Evolutionary conservation across 1,284 basidiomycete genomes (phyloP).

Genomic region (Pterulicium gracile): DNA sequence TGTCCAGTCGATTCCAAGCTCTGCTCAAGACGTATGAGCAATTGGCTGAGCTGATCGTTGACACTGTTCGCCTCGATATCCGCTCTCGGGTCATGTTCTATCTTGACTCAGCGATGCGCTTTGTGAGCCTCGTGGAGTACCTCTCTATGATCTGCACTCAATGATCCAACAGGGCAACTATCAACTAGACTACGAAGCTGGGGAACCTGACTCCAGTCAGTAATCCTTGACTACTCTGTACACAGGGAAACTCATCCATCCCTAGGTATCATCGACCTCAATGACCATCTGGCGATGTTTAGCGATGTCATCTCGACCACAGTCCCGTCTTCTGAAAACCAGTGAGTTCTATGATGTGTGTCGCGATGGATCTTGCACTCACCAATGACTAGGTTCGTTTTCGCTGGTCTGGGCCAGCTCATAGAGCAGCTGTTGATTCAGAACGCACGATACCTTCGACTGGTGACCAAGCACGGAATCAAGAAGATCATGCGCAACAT

Average conservation of each 20-base stretch:
- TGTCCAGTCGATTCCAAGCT: conserved; percentile 75
- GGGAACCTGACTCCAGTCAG: conserved; percentile 79
- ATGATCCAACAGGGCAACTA: conserved; percentile 62
- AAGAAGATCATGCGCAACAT: conserved; percentile 89
- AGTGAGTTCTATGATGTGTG: conserved; percentile 31
- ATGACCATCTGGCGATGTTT: conserved; percentile 67
- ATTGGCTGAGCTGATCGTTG: conserved; percentile 77
- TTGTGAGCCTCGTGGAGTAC: conserved; percentile 31
- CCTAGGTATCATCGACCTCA: conserved; percentile 66
- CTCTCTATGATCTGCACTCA: conserved; percentile 5
- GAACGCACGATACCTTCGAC: conserved; percentile 62
- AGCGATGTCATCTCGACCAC: conserved; percentile 62
- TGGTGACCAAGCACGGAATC: conserved; percentile 72
- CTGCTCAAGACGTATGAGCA: conserved; percentile 85
- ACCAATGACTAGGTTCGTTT: conserved; percentile 56
- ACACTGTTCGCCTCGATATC: conserved; percentile 84
- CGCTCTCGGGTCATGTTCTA: conserved; percentile 81
- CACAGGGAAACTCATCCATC: neutral
- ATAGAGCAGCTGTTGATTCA: conserved; percentile 79
- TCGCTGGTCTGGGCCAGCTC: conserved; percentile 78
- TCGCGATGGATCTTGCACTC: conserved; percentile 6
- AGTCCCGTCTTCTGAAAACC: conserved; percentile 53
- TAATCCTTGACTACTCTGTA: neutral
- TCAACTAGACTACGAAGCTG: conserved; percentile 67
- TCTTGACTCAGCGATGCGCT: conserved; percentile 67